Evolutionary conservation across 257 asterid genomes (phyloP).

Genomic region (Marsdenia floribunda): DNA sequence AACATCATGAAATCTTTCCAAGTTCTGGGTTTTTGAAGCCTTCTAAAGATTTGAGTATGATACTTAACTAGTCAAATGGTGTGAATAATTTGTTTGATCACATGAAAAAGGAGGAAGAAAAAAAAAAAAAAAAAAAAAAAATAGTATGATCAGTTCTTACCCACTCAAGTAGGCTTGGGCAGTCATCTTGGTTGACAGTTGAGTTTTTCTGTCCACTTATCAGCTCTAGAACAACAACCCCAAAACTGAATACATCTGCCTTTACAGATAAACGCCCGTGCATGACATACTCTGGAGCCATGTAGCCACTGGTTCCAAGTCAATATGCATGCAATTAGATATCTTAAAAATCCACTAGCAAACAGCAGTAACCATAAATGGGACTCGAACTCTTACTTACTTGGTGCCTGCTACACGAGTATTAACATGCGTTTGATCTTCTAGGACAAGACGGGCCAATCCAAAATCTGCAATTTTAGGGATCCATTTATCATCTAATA

Average conservation of each 20-base stretch:
- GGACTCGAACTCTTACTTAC: constrained; percentile 34
- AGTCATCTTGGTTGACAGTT: constrained; percentile 58
- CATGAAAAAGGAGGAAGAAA: too few species aligned
- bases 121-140: background rate
- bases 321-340: constrained; percentile 1
- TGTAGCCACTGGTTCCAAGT: constrained; percentile 72
- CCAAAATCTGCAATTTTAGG: constrained; percentile 98
- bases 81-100: background rate
- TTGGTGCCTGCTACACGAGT: constrained; percentile 94
- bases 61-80: background rate
- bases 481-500: constrained; percentile 78
- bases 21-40: background rate
- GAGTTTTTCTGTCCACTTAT: constrained; percentile 90
- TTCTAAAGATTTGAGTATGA: background rate
- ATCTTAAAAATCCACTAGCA: background rate
- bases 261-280: constrained; percentile 66
- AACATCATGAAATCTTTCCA: background rate
- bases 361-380: background rate
- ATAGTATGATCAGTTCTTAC: constrained; percentile 34
- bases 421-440: constrained; percentile 71
- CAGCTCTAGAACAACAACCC: constrained; percentile 88
- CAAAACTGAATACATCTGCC: constrained; percentile 89
- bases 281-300: constrained; percentile 97
- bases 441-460: constrained; percentile 77
- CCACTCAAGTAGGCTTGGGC: constrained; percentile 68